Evolutionary conservation across 78 protist species (phyloP), one percentile per base, ranked within the genome.

Genomic region (Dictyostelium purpureum): DNA sequence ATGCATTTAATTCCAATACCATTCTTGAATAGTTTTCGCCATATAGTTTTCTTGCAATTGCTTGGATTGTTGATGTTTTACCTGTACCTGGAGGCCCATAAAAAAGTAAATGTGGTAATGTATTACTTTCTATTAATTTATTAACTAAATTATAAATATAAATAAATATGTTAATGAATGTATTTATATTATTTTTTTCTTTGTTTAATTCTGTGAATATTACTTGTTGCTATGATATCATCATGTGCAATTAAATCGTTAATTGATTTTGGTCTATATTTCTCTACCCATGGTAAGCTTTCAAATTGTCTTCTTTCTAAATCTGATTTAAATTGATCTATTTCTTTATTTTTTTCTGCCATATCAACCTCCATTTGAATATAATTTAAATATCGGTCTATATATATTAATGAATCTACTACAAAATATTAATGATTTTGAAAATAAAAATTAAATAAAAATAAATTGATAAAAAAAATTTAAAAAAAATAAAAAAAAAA

Each of bases 51-150:
- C 90, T 43, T 21, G 99, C 99, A 0, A 65, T 26, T 2, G 99
- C 99, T 26, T 98, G 92, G 6, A 98, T 97, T 1, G 99, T 99
- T 14, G 99, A 97, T 12, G 99, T 99, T 95, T 99, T 99, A 14
- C 99, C 99, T 0, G 99, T 98, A 11, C 99, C 99, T 11, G 99
- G 98, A 1, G 99, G 99, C 1, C 99, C 99, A 71, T 98, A 97
- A n/a, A 99, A 77, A 28, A 98, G 90, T 56, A 98, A 77, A 74
- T 99, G 99, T 21, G 99, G 99, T 57, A 98, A 88, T 67, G 85
- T 80, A 47, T 81, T 59, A 19, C 65, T 70, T 0, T 77, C 73
- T 45, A 78, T 77, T 73, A 88, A 59, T 45, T 88, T 88, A 4
- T 63, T 79, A 70, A 88, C 94, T 88, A 70, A 43, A 78, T 45